These are phyloP conservation scores for Albugo candida DNA, from an alignment of 352 stramenopile species.

Conservation along the genomic window DNA sequence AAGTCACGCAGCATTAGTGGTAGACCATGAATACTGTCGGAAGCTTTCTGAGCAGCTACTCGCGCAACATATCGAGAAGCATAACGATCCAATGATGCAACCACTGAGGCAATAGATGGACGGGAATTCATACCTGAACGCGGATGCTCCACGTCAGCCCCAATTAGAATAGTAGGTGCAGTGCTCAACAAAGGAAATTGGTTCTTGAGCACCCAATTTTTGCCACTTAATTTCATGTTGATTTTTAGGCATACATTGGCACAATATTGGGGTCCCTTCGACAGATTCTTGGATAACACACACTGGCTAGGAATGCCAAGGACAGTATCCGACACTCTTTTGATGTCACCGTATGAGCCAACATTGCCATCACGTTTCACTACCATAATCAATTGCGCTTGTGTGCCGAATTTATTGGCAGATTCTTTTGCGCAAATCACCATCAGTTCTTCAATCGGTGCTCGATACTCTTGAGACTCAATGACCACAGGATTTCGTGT, in stretches of 20 bases:
- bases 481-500: constrained; percentile 21
- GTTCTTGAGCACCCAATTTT: constrained; percentile 16
- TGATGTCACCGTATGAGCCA: constrained; percentile 16
- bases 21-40: constrained; percentile 32
- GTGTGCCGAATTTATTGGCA: constrained; percentile 20
- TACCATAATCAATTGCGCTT: constrained; percentile 16
- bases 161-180: constrained; percentile 24
- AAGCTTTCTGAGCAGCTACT: constrained; percentile 25
- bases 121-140: constrained; percentile 25
- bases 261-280: constrained; percentile 16
- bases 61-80: constrained; percentile 39
- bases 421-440: constrained; percentile 12
- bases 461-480: constrained; percentile 16
- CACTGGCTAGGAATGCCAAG: constrained; percentile 25
- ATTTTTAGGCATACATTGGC: constrained; percentile 23
- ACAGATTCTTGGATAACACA: constrained; percentile 17
- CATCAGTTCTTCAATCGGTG: constrained; percentile 39
- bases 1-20: constrained; percentile 45
- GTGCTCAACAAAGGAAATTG: constrained; percentile 12
- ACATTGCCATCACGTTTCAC: constrained; percentile 12
- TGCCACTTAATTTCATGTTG: constrained; percentile 23
- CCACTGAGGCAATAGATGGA: constrained; percentile 59
- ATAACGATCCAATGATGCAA: constrained; percentile 52
- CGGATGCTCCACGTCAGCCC: constrained; percentile 30
- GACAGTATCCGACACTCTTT: constrained; percentile 19